Evolutionary conservation across 2,329 filamentous ascomycete genomes (phyloP).

Genomic region (Diaporthe nobilis): DNA sequence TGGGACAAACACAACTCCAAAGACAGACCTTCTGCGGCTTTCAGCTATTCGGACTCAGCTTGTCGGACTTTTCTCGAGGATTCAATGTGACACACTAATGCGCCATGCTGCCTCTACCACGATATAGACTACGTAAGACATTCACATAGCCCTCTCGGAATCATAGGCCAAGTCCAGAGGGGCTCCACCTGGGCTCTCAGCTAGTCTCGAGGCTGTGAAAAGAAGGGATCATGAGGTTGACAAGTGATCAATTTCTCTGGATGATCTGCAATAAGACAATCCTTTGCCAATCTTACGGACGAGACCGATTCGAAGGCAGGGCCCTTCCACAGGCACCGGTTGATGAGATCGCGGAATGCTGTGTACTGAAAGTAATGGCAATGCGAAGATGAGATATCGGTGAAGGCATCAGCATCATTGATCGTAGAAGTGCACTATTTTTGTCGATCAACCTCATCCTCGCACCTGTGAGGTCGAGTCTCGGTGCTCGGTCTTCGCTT

Average conservation of each 20-base stretch:
- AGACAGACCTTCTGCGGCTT: not conserved
- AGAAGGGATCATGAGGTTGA: no score
- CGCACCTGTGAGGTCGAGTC: not conserved
- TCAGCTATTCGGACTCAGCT: constrained; percentile 14
- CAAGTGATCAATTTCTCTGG: not conserved
- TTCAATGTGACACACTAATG: not conserved
- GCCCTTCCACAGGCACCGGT: not conserved
- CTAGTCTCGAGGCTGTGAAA: not conserved
- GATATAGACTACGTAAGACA: not conserved
- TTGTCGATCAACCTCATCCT: not conserved
- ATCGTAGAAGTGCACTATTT: not conserved
- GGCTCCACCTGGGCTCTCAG: not conserved
- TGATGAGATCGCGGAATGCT: not conserved
- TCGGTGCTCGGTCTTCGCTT: no score
- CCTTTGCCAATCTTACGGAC: not conserved
- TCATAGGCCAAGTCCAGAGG: not conserved
- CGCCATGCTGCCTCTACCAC: not conserved
- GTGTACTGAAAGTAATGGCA: not conserved
- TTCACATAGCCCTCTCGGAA: not conserved
- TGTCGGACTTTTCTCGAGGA: not conserved
- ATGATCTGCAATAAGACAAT: not conserved
- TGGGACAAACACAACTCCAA: not conserved
- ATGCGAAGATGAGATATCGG: not conserved
- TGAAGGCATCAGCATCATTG: not conserved
- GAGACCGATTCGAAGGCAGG: not conserved